These are phyloP conservation scores for Epipyxis sp. DNA, from an alignment of 108 stramenopile species.

Conservation along the genomic window DNA sequence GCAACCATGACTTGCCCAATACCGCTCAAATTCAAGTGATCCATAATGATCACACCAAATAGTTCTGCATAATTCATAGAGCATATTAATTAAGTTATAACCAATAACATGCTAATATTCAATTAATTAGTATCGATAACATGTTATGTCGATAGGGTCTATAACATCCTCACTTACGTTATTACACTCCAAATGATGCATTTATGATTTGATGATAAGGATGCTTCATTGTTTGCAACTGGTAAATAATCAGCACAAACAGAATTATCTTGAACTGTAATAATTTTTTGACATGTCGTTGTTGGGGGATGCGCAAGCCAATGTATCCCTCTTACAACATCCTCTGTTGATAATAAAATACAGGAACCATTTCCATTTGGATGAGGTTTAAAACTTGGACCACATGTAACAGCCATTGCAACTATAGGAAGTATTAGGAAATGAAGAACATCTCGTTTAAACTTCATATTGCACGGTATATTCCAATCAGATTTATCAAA, in stretches of 20 bases:
- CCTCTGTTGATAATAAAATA: not conserved
- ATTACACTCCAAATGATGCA: conserved; percentile 16
- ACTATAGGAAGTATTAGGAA: no score
- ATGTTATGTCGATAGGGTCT: no score
- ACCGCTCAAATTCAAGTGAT: not conserved
- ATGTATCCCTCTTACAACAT: not conserved
- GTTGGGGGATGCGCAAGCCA: not conserved
- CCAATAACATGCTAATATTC: no score
- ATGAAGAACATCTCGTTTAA: no score
- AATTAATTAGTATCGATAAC: no score
- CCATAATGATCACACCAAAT: not conserved
- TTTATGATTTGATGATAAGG: not conserved
- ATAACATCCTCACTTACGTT: not conserved
- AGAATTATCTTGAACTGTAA: not conserved
- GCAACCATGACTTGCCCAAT: not conserved
- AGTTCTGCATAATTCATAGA: no score
- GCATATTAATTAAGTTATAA: no score
- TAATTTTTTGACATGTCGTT: not conserved
- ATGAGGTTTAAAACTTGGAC: no score
- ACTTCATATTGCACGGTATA: no score
- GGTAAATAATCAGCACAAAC: not conserved
- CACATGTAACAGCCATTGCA: no score
- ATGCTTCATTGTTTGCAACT: no score
- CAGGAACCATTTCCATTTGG: not conserved
- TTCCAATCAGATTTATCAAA: no score